A percentile compares a stretch with the other conserved stretches of the same genome.
phyloP scores from a whole-genome alignment of 1,284 basidiomycete genomes.

The Papiliotrema nemorosa region DNA sequence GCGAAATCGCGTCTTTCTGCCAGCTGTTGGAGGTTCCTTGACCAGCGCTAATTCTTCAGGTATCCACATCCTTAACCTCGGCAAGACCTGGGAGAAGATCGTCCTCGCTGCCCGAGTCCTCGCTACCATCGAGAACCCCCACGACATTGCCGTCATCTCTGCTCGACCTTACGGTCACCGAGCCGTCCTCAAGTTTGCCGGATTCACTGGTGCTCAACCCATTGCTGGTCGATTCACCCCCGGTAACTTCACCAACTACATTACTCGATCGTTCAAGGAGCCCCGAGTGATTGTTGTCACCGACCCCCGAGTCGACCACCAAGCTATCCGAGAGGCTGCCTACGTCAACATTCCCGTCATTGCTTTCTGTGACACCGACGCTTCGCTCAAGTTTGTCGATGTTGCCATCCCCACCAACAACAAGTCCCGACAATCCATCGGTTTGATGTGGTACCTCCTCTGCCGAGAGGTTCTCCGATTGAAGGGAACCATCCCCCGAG shows the following conservation, averaged over 20 bases:
- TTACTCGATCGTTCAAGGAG: slow-evolving; percentile 99
- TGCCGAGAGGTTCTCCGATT: slow-evolving; percentile 96
- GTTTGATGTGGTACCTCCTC: slow-evolving; percentile 98
- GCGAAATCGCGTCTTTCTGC: no score
- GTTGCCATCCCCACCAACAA: slow-evolving; percentile 99
- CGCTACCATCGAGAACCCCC: slow-evolving; percentile 93
- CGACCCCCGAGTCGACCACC: slow-evolving; percentile 98
- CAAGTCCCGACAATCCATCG: slow-evolving; percentile 95
- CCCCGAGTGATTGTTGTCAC: slow-evolving; percentile 97
- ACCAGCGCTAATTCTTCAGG: slow-evolving; percentile 62
- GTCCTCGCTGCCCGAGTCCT: slow-evolving; percentile 92
- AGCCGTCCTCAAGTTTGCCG: slow-evolving; percentile 96
- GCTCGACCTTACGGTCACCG: slow-evolving; percentile 98
- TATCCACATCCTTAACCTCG: slow-evolving; percentile 95
- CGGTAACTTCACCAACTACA: slow-evolving; percentile 99
- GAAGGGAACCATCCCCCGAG: slow-evolving; percentile 85
- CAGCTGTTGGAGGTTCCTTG: no score
- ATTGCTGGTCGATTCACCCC: slow-evolving; percentile 99
- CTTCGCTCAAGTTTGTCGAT: slow-evolving; percentile 94
- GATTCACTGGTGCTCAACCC: slow-evolving; percentile 96
- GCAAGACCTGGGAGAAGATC: slow-evolving; percentile 99
- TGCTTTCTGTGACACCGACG: slow-evolving; percentile 97
- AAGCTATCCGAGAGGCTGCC: slow-evolving; percentile 98
- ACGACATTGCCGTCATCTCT: slow-evolving; percentile 96
- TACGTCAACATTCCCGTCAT: slow-evolving; percentile 99